Percentiles rank a stretch among this genome's conserved stretches.
These are phyloP conservation scores for Pleurotus platypus DNA, from an alignment of 768 basidiomycete genomes.

Conservation along the genomic window DNA sequence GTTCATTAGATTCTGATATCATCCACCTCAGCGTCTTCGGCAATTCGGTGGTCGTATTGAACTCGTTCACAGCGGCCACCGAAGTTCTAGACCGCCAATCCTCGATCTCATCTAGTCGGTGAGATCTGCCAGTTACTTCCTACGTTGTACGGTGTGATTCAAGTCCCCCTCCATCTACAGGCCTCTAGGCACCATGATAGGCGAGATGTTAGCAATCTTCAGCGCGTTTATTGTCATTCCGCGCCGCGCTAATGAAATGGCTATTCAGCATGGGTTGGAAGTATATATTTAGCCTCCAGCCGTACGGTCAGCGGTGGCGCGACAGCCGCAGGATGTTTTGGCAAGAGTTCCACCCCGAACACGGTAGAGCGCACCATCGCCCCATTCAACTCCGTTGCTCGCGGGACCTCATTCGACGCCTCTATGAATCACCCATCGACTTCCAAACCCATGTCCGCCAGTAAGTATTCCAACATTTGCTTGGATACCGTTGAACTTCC, in stretches of 20 bases:
- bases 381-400: not conserved
- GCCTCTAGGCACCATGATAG: too few species aligned
- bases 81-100: slow-evolving; percentile 41
- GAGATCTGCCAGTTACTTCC: too few species aligned
- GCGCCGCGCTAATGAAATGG: too few species aligned
- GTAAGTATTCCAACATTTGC: not conserved
- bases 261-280: slow-evolving; percentile 34
- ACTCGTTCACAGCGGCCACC: slow-evolving; percentile 26
- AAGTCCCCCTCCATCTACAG: too few species aligned
- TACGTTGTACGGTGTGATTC: too few species aligned
- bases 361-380: slow-evolving; percentile 4
- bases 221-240: too few species aligned
- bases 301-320: slow-evolving; percentile 38
- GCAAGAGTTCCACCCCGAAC: slow-evolving; percentile 33
- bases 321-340: slow-evolving; percentile 37
- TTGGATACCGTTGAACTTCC: too few species aligned
- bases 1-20: slow-evolving; percentile 24
- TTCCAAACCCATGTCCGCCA: not conserved
- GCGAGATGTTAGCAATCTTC: too few species aligned
- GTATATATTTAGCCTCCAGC: slow-evolving; percentile 34
- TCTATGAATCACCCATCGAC: not conserved
- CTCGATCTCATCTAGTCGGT: slow-evolving; percentile 31
- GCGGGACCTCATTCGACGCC: not conserved
- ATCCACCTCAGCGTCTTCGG: slow-evolving; percentile 26
- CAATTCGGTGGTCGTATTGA: slow-evolving; percentile 30